Base-by-base conservation (phyloP, 1,284 basidiomycete species). In the Cystobasidium slooffiae region DNA sequence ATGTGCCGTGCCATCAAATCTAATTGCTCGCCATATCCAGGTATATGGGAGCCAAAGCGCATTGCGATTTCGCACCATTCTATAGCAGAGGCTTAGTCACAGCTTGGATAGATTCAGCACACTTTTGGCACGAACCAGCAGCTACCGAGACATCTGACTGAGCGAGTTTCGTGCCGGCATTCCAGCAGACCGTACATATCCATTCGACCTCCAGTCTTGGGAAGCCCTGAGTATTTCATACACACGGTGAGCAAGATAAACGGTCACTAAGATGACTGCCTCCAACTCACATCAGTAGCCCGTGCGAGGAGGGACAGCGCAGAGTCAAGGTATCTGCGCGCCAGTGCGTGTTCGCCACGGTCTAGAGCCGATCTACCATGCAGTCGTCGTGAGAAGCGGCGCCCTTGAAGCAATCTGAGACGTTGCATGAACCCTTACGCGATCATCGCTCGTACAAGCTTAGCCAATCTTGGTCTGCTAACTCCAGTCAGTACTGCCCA, bases 21-120 rank as follows among this genome's bases (percentile, higher is more conserved):
- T 12, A 37, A 20, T 14, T 47, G 59, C n/a, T 69, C 68, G 10
- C 14, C 68, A 51, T 46, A 69, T 12, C 68, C 68, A 14, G 68
- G 58, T 43, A 69, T 69, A 18, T 49, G n/a, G 43, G 41, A n/a
- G 8, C 41, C 68, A n/a, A 69, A 69, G 6, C 49, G 37, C 12
- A 69, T 43, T 31, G 68, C 68, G 1, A 22, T 16, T 10, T 56
- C 24, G 68, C 68, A 69, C 68, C 68, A 69, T 37, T 20, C 68
- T 69, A 24, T 3, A 22, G 31, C 10, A 39, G 8, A 20, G 1
- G 43, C 9, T 41, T 18, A 18, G 14, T 69, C 3, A 31, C 31
- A 59, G 68, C 22, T 20, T 12, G n/a, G 5, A 49, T 5, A 6
- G 4, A 3, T 14, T 14, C 20, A 31, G 22, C 22, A n/a, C 6